A percentile compares a stretch with the other conserved stretches of the same genome.
Conservation (phyloP, 768 basidiomycete genomes). For the Roridomyces roridus region DNA sequence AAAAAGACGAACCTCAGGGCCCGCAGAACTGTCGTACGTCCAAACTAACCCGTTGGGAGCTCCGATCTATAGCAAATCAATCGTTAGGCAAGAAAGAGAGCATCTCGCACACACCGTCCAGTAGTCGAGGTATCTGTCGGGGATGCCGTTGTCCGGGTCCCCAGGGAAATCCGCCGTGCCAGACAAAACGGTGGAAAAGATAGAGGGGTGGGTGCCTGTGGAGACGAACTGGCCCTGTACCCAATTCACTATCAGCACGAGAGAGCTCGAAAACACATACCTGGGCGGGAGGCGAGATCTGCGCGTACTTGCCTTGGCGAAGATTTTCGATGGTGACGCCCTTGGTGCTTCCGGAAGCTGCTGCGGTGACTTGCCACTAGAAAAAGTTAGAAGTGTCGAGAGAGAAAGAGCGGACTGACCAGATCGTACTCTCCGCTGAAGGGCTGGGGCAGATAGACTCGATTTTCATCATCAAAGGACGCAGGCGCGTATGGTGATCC, state of each 20-base stretch:
- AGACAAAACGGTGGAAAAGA: conserved; percentile 17
- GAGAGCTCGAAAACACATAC: background rate
- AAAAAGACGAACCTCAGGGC: conserved; percentile 10
- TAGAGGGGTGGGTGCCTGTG: conserved; percentile 5
- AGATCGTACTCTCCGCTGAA: conserved; percentile 19
- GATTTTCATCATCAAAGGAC: conserved; percentile 11
- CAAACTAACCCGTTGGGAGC: conserved; percentile 15
- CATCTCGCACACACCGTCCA: conserved; percentile 13
- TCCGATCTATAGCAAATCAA: conserved; percentile 4
- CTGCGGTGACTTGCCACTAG: conserved; percentile 15
- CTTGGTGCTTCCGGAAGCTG: background rate
- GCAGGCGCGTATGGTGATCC: conserved; percentile 19
- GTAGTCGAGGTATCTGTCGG: conserved; percentile 18
- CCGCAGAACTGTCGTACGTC: conserved; percentile 13
- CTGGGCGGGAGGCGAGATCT: conserved; percentile 16
- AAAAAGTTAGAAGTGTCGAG: background rate
- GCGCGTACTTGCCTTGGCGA: conserved; percentile 16
- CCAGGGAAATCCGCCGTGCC: conserved; percentile 22
- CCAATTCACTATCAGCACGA: background rate
- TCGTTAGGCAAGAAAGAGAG: background rate
- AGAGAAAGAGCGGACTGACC: background rate
- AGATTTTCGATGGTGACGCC: conserved; percentile 18
- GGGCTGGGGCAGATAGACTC: conserved; percentile 13
- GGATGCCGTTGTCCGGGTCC: conserved; percentile 6
- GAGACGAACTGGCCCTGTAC: conserved; percentile 17